These are phyloP conservation scores for Trichophyton schoenleinii DNA, from an alignment of 2,329 filamentous ascomycete genomes.

Conservation along the genomic window DNA sequence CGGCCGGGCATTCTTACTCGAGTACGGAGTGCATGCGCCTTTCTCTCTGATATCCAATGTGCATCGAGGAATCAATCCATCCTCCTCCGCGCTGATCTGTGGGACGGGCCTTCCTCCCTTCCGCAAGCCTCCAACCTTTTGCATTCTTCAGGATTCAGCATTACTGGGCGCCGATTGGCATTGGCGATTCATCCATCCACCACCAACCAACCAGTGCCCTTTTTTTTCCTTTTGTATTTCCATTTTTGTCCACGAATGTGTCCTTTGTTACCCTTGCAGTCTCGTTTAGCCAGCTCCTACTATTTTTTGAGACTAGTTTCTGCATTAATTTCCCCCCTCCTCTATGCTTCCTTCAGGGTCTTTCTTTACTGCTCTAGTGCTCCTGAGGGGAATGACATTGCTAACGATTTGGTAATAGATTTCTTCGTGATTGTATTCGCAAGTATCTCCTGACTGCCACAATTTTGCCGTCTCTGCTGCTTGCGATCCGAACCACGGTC, in stretches of 20 bases:
- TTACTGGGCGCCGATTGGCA: not conserved
- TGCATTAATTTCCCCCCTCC: not conserved
- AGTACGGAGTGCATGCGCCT: not conserved
- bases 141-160: slow-evolving; percentile 6
- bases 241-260: not conserved
- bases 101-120: slow-evolving; percentile 18
- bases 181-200: not conserved
- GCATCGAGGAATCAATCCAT: not conserved
- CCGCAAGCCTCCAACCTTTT: slow-evolving; percentile 11
- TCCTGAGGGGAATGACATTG: slow-evolving; percentile 3
- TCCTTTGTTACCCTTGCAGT: slow-evolving; percentile 2
- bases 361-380: not conserved
- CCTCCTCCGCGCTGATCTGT: slow-evolving; percentile 8
- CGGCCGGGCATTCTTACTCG: not conserved
- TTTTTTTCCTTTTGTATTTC: not conserved
- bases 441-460: slow-evolving; percentile 51
- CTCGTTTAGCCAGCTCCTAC: not conserved
- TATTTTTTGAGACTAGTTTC: not conserved
- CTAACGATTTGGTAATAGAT: slow-evolving; percentile 22
- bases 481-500: slow-evolving; percentile 57
- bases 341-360: not conserved
- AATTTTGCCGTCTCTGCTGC: slow-evolving; percentile 49
- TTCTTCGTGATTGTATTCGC: slow-evolving; percentile 39
- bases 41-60: not conserved
- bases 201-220: not conserved